Evolutionary conservation across 306 rosid genomes (phyloP).

Genomic region (Purshia tridentata): DNA sequence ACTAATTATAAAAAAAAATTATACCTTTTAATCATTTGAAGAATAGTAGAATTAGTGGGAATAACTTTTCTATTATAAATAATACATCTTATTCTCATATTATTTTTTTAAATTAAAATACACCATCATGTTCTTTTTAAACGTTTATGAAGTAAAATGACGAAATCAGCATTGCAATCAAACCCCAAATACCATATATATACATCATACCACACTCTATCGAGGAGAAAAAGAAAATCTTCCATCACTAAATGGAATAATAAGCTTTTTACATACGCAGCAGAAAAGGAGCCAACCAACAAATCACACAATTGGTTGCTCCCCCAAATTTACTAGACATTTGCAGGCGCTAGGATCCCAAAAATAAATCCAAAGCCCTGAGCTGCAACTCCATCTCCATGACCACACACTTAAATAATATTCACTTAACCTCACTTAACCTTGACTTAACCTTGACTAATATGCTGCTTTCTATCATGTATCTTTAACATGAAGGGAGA

Average conservation of each 20-base stretch:
- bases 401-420: slow-evolving; percentile 15
- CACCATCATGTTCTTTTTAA: too few relatives aligned
- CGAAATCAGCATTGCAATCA: background rate
- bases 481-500: slow-evolving; percentile 18
- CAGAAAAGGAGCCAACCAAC: background rate
- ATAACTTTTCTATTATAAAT: too few relatives aligned
- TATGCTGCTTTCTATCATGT: background rate
- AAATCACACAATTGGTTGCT: slow-evolving; percentile 1
- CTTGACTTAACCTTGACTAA: slow-evolving; percentile 29
- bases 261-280: slow-evolving; percentile 11
- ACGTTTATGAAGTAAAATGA: too few relatives aligned
- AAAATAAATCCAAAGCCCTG: slow-evolving; percentile 45
- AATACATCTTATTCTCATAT: too few relatives aligned
- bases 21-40: too few relatives aligned
- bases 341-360: slow-evolving; percentile 48
- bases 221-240: background rate
- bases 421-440: slow-evolving; percentile 29
- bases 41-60: too few relatives aligned
- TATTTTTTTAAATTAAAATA: too few relatives aligned
- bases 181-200: background rate
- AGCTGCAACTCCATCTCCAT: slow-evolving; percentile 29
- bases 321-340: slow-evolving; percentile 8
- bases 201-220: background rate
- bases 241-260: background rate
- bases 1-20: too few relatives aligned